A percentile compares a stretch with the other conserved stretches of the same genome.
Conservation (phyloP, 331 rosid species). For the Malus hybrid region DNA sequence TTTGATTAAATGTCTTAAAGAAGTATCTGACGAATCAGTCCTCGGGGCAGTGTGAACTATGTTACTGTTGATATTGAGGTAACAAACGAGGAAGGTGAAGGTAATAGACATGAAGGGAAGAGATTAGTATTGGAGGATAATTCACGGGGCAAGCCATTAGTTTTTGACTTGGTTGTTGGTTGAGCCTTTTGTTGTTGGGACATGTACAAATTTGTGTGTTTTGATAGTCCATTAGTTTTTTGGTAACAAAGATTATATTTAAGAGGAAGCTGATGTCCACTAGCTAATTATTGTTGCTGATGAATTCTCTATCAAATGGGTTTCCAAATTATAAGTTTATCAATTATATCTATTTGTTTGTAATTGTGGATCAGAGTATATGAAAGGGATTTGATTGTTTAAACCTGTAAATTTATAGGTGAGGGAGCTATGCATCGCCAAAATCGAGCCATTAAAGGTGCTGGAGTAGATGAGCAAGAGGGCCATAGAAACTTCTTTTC, state of each 20-base stretch:
- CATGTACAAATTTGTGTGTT: slow-evolving; percentile 84
- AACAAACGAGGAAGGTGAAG: slow-evolving; percentile 4
- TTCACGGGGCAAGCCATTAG: slow-evolving; percentile 33
- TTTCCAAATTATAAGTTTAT: too few relatives aligned
- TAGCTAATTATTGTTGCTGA: too few relatives aligned
- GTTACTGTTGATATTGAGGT: slow-evolving; percentile 14
- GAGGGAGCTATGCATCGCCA: too few relatives aligned
- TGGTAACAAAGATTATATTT: not conserved
- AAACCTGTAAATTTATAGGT: too few relatives aligned
- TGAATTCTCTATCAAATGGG: too few relatives aligned
- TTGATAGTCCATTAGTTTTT: slow-evolving; percentile 19
- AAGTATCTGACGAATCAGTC: not conserved
- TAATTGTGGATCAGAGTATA: too few relatives aligned
- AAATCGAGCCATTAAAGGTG: too few relatives aligned
- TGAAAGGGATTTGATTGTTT: too few relatives aligned
- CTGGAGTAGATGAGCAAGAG: too few relatives aligned
- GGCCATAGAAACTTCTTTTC: too few relatives aligned
- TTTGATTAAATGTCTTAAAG: too few relatives aligned
- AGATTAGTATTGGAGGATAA: slow-evolving; percentile 46
- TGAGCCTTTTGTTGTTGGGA: slow-evolving; percentile 93
- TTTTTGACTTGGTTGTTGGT: slow-evolving; percentile 75
- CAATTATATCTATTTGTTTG: too few relatives aligned
- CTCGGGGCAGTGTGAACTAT: slow-evolving; percentile 17
- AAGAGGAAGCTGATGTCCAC: not conserved
- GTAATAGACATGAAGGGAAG: slow-evolving; percentile 37